These are phyloP conservation scores for Isoetes engelmannii DNA, from an alignment of 83 land plant genomes.

Conservation along the genomic window DNA sequence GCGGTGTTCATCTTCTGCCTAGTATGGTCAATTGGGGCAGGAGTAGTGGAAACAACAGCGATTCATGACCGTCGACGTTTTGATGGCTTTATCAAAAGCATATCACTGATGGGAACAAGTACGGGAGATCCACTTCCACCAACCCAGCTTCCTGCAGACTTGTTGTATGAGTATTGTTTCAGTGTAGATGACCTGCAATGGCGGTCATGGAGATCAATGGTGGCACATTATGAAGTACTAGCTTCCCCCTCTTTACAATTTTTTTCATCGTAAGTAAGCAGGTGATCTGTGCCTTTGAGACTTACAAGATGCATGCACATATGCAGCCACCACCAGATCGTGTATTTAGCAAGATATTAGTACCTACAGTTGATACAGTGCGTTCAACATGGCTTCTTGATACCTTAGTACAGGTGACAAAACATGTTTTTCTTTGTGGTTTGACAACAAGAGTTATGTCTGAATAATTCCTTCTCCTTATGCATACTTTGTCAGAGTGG, in stretches of 20 bases:
- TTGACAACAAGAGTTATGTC: background rate
- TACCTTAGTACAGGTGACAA: constrained; percentile 27
- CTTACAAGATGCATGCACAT: too few relatives aligned
- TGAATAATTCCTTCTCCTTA: background rate
- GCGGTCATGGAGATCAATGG: constrained; percentile 40
- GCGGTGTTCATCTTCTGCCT: constrained; percentile 32
- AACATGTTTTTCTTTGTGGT: too few relatives aligned
- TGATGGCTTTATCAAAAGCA: constrained; percentile 28
- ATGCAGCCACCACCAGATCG: constrained; percentile 40
- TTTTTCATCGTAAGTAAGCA: too few relatives aligned
- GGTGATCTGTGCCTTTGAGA: too few relatives aligned
- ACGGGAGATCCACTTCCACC: constrained; percentile 38
- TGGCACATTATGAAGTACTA: constrained; percentile 26
- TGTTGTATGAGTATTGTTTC: constrained; percentile 32
- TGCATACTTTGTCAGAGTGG: constrained; percentile 18
- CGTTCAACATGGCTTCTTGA: constrained; percentile 37
- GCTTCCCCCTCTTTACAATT: too few relatives aligned
- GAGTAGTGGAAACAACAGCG: constrained; percentile 27
- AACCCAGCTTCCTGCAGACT: constrained; percentile 28
- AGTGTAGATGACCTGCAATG: constrained; percentile 25
- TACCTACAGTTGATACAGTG: constrained; percentile 39
- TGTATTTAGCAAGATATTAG: constrained; percentile 28
- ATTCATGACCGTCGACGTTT: constrained; percentile 29
- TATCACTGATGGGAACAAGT: constrained; percentile 30
- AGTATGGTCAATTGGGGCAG: constrained; percentile 39